Conservation (phyloP, 176 grass and related monocot species). For the Alloteropsis semialata region DNA sequence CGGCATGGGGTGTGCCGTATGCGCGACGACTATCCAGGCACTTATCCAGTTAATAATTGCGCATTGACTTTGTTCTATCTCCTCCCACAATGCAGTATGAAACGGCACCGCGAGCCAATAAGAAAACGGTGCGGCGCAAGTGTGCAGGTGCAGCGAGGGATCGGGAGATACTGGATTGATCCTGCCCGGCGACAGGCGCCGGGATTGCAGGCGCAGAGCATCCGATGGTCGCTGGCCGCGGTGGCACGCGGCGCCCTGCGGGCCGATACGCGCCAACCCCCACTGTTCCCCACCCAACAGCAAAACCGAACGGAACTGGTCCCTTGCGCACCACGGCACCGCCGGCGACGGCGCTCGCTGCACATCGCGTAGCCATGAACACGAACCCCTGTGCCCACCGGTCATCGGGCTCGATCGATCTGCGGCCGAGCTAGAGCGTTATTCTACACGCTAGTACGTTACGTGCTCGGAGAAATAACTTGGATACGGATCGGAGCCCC, state of each 20-base stretch:
- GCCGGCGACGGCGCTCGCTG: background rate
- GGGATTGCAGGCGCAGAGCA: constrained; percentile 24
- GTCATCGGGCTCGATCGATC: too few species aligned
- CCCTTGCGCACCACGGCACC: background rate
- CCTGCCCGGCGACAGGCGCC: constrained; percentile 23
- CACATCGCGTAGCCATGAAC: background rate
- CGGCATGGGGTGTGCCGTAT: too few species aligned
- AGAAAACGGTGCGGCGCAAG: background rate
- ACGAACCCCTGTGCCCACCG: too few species aligned
- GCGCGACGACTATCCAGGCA: background rate
- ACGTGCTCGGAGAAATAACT: background rate
- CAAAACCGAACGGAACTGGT: too few species aligned
- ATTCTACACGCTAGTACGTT: background rate
- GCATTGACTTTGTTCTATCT: background rate
- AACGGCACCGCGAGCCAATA: background rate
- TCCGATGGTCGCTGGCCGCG: constrained; percentile 29
- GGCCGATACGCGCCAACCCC: background rate
- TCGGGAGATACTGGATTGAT: background rate
- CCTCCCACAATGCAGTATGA: background rate
- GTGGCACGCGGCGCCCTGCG: background rate
- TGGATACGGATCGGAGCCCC: background rate
- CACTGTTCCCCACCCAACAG: constrained; percentile 23
- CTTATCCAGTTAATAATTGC: background rate
- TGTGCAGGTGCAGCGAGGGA: background rate
- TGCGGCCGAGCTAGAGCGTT: background rate